Base-by-base conservation (phyloP, 768 basidiomycete species). In the Termitomyces titanicus region DNA sequence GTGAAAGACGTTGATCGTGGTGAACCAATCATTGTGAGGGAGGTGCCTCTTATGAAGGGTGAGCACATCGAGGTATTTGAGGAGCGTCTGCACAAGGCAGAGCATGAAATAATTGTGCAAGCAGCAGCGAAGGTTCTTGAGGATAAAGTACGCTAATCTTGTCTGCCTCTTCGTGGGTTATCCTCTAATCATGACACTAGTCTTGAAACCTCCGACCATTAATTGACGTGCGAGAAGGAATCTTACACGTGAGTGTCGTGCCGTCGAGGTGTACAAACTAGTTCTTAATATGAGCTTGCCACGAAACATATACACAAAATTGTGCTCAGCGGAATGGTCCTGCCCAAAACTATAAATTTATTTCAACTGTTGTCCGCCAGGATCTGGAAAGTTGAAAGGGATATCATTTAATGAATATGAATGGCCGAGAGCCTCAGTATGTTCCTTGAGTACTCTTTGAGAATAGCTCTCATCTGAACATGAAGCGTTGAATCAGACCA, bases 1-100 rank as follows among this genome's bases (percentile, higher is more conserved):
- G 85, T 98, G 34, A 86, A 85, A 60, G 91, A 95, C 65, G 94
- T 99, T 27, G 97, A 99, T 71, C 83, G 86, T 7, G 97, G 97
- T 0, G 85, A 92, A 62, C 94, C 96, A 0, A 62, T 99, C 37
- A 69, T 98, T 25, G 88, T 95, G 45, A 74, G 83, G 55, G 84
- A 94, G 66, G 82, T 98, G 2, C 80, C 81, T 61, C 85, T 95
- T 51, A 70, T 73, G 59, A 71, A 83, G 54, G 93, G 82, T 6
- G 95, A 98, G 60, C 68, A 81, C 5, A 68, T 87, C 53, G 87
- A 88, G 56, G 77, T 74, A 31, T 86, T 93, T 59, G 92, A 92
- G 64, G 78, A 76, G 63, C 76, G 91, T 58, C 69, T 99, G 64
- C 97, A 98, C 66, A 67, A 67, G 54, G 79, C 85, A 6, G 97